Conservation (phyloP, 768 basidiomycete species). For the Tubosaeta sp. region DNA sequence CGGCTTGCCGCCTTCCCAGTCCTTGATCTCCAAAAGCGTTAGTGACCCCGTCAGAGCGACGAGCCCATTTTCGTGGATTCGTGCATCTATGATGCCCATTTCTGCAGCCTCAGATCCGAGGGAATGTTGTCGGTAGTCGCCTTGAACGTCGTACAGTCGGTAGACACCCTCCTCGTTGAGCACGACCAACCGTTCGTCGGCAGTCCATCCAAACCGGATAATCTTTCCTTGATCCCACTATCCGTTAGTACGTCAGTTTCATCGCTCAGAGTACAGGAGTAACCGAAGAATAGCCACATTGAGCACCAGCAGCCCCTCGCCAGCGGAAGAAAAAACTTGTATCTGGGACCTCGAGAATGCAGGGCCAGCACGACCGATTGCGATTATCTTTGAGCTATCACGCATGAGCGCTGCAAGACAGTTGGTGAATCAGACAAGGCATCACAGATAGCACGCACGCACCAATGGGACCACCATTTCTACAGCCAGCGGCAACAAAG, state of each 20-base stretch:
- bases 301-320: slow-evolving; percentile 62
- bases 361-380: slow-evolving; percentile 55
- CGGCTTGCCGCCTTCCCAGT: slow-evolving; percentile 79
- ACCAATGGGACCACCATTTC: slow-evolving; percentile 90
- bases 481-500: slow-evolving; percentile 76
- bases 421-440: not conserved
- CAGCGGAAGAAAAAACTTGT: slow-evolving; percentile 83
- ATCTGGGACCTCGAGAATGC: slow-evolving; percentile 75
- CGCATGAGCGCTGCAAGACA: slow-evolving; percentile 71
- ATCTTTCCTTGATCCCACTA: slow-evolving; percentile 93
- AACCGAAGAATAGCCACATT: slow-evolving; percentile 55
- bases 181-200: slow-evolving; percentile 76
- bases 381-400: slow-evolving; percentile 75
- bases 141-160: slow-evolving; percentile 82
- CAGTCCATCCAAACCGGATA: slow-evolving; percentile 78
- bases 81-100: slow-evolving; percentile 78
- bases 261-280: not conserved
- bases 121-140: slow-evolving; percentile 81
- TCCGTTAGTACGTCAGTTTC: slow-evolving; percentile 13
- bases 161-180: slow-evolving; percentile 92
- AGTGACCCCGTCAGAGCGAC: slow-evolving; percentile 80
- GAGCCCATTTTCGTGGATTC: slow-evolving; percentile 81
- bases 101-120: slow-evolving; percentile 81
- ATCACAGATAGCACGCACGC: slow-evolving; percentile 11
- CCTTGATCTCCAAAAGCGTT: slow-evolving; percentile 79